Percentiles rank a stretch among this genome's conserved stretches.
These are phyloP conservation scores for Penicillium sp. DNA, from an alignment of 2,329 filamentous ascomycete species.

Conservation along the genomic window DNA sequence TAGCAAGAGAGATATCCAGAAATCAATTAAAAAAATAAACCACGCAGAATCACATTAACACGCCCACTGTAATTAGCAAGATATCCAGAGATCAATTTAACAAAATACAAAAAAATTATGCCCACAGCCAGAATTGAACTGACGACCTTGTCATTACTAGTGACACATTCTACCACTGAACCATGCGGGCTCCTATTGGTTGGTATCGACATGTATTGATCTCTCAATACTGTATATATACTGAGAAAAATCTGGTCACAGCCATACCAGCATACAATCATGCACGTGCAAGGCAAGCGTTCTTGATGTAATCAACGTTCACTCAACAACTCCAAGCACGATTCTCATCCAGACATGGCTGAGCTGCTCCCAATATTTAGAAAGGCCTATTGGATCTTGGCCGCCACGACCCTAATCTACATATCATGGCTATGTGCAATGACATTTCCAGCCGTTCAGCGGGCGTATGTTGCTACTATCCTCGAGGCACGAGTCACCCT, in stretches of 20 bases:
- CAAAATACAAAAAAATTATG: too few relatives aligned
- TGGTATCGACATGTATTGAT: too few relatives aligned
- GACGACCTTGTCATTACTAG: too few relatives aligned
- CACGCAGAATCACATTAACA: too few relatives aligned
- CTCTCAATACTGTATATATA: too few relatives aligned
- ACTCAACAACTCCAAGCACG: background rate
- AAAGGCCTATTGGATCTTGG: slow-evolving; percentile 55
- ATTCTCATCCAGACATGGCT: slow-evolving; percentile 23
- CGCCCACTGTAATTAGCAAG: too few relatives aligned
- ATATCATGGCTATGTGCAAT: slow-evolving; percentile 61
- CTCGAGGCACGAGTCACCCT: background rate
- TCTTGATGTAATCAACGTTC: background rate
- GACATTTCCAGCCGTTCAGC: slow-evolving; percentile 68
- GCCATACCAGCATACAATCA: background rate
- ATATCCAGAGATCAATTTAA: too few relatives aligned
- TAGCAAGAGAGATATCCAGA: too few relatives aligned
- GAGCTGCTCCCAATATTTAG: slow-evolving; percentile 45
- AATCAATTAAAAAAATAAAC: too few relatives aligned
- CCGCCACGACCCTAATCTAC: slow-evolving; percentile 62
- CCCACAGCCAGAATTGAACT: too few relatives aligned
- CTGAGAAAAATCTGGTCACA: background rate
- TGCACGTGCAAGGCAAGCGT: background rate
- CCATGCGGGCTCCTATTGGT: too few relatives aligned
- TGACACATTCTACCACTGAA: too few relatives aligned
- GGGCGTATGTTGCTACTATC: slow-evolving; percentile 59